Evolutionary conservation across 495 filamentous ascomycete genomes (phyloP).

Genomic region (Penicillium odoratum): DNA sequence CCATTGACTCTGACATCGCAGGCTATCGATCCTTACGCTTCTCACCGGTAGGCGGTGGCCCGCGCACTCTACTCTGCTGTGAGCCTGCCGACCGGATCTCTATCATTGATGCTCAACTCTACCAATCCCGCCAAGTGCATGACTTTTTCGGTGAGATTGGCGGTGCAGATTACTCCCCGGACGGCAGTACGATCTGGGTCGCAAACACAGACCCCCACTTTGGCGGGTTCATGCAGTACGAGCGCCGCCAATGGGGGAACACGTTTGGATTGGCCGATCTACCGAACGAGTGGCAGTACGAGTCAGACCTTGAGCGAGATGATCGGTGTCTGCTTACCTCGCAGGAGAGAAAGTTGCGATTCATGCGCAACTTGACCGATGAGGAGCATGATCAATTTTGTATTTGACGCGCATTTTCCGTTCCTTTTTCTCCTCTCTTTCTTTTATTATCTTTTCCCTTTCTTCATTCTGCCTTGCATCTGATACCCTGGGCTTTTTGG

Average conservation of each 20-base stretch:
- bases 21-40: constrained; percentile 78
- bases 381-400: constrained; percentile 40
- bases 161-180: constrained; percentile 71
- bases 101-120: constrained; percentile 73
- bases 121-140: constrained; percentile 67
- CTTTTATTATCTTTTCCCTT: constrained; percentile 3
- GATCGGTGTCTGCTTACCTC: constrained; percentile 33
- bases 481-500: constrained; percentile 30
- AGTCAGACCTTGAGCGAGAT: constrained; percentile 38
- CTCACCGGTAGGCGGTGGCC: constrained; percentile 74
- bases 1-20: constrained; percentile 72
- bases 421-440: constrained; percentile 6
- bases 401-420: constrained; percentile 20
- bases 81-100: constrained; percentile 84
- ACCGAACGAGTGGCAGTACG: constrained; percentile 40
- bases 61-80: constrained; percentile 70
- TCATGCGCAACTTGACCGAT: constrained; percentile 35
- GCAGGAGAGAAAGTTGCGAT: constrained; percentile 35
- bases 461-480: constrained; percentile 17
- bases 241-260: constrained; percentile 53
- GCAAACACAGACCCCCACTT: constrained; percentile 72
- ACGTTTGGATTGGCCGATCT: constrained; percentile 30
- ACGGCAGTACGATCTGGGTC: constrained; percentile 69
- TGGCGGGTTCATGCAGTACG: constrained; percentile 79
- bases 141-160: constrained; percentile 87